phyloP scores from a whole-genome alignment of 768 basidiomycete species.

The Gelatoporia subvermispora region DNA sequence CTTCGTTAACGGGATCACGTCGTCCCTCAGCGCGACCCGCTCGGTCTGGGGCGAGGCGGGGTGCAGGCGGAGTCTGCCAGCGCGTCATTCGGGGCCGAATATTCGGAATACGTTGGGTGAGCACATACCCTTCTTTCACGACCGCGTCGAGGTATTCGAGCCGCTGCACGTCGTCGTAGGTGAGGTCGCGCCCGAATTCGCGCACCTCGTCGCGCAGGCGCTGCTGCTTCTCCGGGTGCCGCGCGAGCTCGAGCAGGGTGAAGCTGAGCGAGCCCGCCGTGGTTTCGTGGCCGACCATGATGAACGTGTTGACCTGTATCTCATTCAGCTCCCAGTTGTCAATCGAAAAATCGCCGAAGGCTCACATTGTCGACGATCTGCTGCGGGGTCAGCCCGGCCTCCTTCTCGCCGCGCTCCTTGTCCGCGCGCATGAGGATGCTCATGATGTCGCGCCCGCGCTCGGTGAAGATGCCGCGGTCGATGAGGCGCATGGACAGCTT shows the following conservation, averaged over 20 bases:
- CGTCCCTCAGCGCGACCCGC: slow-evolving; percentile 35
- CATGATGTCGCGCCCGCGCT: slow-evolving; percentile 17
- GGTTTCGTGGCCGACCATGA: slow-evolving; percentile 40
- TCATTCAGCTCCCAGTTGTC: background rate
- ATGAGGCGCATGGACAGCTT: slow-evolving; percentile 17
- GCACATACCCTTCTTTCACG: slow-evolving; percentile 31
- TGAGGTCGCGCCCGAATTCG: slow-evolving; percentile 24
- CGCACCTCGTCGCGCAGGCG: slow-evolving; percentile 34
- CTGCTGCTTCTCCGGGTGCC: slow-evolving; percentile 32
- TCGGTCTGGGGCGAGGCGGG: slow-evolving; percentile 37
- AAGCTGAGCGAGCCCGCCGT: slow-evolving; percentile 32
- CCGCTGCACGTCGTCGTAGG: slow-evolving; percentile 33
- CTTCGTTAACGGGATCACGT: slow-evolving; percentile 36
- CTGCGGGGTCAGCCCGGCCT: slow-evolving; percentile 10
- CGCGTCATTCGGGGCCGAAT: background rate
- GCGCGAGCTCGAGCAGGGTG: slow-evolving; percentile 35
- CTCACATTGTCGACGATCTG: slow-evolving; percentile 22
- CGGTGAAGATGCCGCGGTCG: slow-evolving; percentile 11
- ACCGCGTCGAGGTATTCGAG: slow-evolving; percentile 39
- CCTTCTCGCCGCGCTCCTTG: slow-evolving; percentile 4
- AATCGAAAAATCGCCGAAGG: slow-evolving; percentile 2
- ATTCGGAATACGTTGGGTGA: background rate
- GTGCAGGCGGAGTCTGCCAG: slow-evolving; percentile 34
- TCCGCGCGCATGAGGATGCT: slow-evolving; percentile 16
- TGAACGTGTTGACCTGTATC: slow-evolving; percentile 29